Evolutionary conservation across 2,329 filamentous ascomycete species (phyloP).

Genomic region (Blastomyces silverae): DNA sequence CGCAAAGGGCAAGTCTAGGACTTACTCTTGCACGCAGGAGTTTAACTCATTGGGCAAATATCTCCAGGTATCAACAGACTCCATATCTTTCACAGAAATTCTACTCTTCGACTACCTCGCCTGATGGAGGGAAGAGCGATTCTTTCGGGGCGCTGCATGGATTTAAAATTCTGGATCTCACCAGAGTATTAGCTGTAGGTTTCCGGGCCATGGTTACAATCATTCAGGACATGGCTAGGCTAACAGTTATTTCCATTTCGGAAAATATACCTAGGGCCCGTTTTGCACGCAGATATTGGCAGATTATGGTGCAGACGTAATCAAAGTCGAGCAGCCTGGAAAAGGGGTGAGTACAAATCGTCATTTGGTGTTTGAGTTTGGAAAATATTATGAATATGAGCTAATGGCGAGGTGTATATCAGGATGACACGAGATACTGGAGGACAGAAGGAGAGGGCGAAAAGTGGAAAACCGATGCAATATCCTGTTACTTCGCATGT

Average conservation of each 20-base stretch:
- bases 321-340: slow-evolving; percentile 37
- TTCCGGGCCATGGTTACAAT: neutral
- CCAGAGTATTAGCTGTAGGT: slow-evolving; percentile 28
- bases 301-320: slow-evolving; percentile 41
- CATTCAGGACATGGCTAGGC: neutral
- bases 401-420: neutral
- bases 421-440: slow-evolving; percentile 34
- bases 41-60: neutral
- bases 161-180: slow-evolving; percentile 29
- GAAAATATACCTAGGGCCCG: slow-evolving; percentile 26
- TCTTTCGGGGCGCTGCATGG: slow-evolving; percentile 21
- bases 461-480: slow-evolving; percentile 29
- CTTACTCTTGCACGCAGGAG: neutral
- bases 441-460: slow-evolving; percentile 26
- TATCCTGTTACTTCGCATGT: slow-evolving; percentile 41
- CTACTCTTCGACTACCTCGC: neutral
- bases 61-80: neutral
- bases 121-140: neutral
- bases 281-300: slow-evolving; percentile 43
- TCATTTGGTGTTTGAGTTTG: slow-evolving; percentile 23
- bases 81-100: slow-evolving; percentile 1
- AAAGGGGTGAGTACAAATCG: slow-evolving; percentile 27
- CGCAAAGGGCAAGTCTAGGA: neutral
- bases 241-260: slow-evolving; percentile 9
- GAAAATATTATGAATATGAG: slow-evolving; percentile 13